Evolutionary conservation across 2,329 filamentous ascomycete genomes (phyloP), one percentile per base, ranked within the genome.

Genomic region (Pseudogymnoascus pannorum): DNA sequence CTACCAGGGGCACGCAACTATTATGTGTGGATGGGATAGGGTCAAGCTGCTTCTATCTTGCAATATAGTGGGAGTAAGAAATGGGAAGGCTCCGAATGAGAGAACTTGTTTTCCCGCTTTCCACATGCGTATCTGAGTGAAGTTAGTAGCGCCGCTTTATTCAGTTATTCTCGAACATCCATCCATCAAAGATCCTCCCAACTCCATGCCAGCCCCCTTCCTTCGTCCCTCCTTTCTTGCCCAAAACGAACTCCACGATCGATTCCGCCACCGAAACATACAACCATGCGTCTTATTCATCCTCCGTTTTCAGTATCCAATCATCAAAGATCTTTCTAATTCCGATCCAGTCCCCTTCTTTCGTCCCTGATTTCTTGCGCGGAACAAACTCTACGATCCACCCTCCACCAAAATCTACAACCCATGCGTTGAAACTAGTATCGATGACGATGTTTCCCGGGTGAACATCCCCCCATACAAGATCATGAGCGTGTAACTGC

Each of bases 401-500:
- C 16, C 66, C 61, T 11, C 66, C 66, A 22, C 61, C 66, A 18
- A 70, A 68, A 59, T 70, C 63, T 8, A 66, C 40, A 48, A 67
- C 38, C 66, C 61, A 66, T 9, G 63, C 64, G 48, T 67, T 58
- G 20, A 42, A 51, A 16, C 61, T 60, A 11, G 40, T 63, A 61
- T 68, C 64, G 31, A 68, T 64, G 38, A 68, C 51, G 35, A 67
- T 61, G 29, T 67, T 68, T 16, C 60, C 65, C 29, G 66, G 60
- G 57, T 67, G 61, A 26, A 62, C 66, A 48, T 69, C 66, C 22
- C 65, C 64, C 66, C 66, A 68, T 16, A 65, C 54, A 57, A 68
- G 51, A 54, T 60, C 63, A 48, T 57, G 35, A 14, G 54, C 38
- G 59, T 68, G 66, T 61, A 67, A 60, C 42, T 61, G 22, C 48